These are phyloP conservation scores for Trametes hirsuta DNA, from an alignment of 1,284 basidiomycete species.

Conservation along the genomic window DNA sequence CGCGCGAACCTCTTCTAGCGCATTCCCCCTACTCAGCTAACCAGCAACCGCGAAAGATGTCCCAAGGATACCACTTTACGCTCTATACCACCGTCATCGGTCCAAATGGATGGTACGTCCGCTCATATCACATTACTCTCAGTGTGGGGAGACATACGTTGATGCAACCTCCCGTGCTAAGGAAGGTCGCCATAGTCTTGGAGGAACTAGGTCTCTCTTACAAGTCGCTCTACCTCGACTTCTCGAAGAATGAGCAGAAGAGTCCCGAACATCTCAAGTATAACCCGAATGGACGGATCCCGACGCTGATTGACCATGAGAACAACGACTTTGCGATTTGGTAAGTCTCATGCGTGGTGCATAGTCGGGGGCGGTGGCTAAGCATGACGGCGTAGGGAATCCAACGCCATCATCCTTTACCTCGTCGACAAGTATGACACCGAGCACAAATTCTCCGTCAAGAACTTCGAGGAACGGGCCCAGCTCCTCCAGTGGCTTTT, in stretches of 20 bases:
- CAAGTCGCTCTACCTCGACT: slow-evolving; percentile 31
- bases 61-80: too few relatives aligned
- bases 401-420: slow-evolving; percentile 38
- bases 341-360: neutral
- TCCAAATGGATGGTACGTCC: too few relatives aligned
- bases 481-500: slow-evolving; percentile 33
- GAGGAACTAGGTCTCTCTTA: slow-evolving; percentile 34
- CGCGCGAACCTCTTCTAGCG: too few relatives aligned
- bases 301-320: slow-evolving; percentile 37
- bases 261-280: slow-evolving; percentile 21
- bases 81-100: too few relatives aligned
- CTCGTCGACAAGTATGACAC: slow-evolving; percentile 34
- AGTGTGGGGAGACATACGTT: too few relatives aligned
- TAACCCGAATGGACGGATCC: slow-evolving; percentile 36
- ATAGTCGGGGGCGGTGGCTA: neutral
- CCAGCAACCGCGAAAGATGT: too few relatives aligned
- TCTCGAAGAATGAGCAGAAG: slow-evolving; percentile 32
- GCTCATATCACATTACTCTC: too few relatives aligned
- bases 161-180: neutral
- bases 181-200: slow-evolving; percentile 31
- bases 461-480: slow-evolving; percentile 24
- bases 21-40: too few relatives aligned
- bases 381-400: slow-evolving; percentile 30
- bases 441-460: slow-evolving; percentile 29
- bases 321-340: slow-evolving; percentile 34